Percentiles rank a stretch among this genome's conserved stretches.
These are phyloP conservation scores for Casuarina equisetifolia DNA, from an alignment of 306 rosid species.

Conservation along the genomic window DNA sequence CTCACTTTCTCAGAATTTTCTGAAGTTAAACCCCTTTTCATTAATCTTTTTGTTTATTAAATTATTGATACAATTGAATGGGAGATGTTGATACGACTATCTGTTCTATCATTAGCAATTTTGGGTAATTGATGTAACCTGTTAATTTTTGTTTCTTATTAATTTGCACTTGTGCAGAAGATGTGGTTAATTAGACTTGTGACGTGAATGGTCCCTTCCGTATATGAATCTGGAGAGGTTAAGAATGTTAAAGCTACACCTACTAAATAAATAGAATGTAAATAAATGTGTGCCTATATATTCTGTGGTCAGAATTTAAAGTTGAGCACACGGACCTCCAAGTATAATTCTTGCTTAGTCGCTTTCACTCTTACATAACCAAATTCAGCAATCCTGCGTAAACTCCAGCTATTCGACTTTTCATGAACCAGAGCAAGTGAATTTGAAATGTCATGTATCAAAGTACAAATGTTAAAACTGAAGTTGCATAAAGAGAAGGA, in stretches of 20 bases:
- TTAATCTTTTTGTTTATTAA: no score
- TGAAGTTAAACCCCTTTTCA: no score
- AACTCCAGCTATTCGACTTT: constrained; percentile 34
- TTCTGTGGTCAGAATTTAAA: neutral
- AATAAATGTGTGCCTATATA: neutral
- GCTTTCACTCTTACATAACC: constrained; percentile 54
- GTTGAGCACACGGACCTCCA: constrained; percentile 37
- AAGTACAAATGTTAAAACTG: neutral
- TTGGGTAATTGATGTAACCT: no score
- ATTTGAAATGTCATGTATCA: neutral
- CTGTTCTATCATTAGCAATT: no score
- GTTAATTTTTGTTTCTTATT: no score
- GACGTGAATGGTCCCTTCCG: no score
- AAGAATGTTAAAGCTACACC: no score
- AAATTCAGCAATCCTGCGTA: constrained; percentile 31
- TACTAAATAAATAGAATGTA: no score
- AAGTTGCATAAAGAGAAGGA: neutral
- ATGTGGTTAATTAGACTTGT: neutral
- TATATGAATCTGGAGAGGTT: no score
- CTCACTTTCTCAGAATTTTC: no score
- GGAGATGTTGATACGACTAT: no score
- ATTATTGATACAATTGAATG: no score
- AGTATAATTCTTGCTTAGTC: constrained; percentile 34
- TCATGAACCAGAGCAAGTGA: neutral
- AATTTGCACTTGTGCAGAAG: neutral